Evolutionary conservation across 2,329 filamentous ascomycete genomes (phyloP).

Genomic region (Fusarium tuaranense): DNA sequence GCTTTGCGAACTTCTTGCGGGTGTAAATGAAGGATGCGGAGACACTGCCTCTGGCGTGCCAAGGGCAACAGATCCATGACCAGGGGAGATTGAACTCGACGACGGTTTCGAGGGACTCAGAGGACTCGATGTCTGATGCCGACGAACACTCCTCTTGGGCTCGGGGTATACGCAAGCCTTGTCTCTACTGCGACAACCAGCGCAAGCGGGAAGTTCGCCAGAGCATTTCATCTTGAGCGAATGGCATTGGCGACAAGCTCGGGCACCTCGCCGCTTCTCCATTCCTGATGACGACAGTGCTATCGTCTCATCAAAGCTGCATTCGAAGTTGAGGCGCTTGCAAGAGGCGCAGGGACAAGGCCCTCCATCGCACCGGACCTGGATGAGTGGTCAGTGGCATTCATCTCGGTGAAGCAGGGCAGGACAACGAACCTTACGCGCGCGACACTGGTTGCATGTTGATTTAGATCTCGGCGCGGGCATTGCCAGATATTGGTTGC

Average conservation of each 20-base stretch:
- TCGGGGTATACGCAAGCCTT: constrained; percentile 42
- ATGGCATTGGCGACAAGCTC: constrained; percentile 58
- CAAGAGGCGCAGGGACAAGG: constrained; percentile 61
- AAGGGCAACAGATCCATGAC: neutral
- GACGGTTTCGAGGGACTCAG: constrained; percentile 2
- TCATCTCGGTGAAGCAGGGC: neutral
- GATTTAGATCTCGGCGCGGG: neutral
- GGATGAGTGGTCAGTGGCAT: constrained; percentile 29
- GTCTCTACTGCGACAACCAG: constrained; percentile 1
- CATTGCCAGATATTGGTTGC: neutral
- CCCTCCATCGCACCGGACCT: constrained; percentile 62
- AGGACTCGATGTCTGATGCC: neutral
- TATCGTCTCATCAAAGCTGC: constrained; percentile 51
- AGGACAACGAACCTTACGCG: neutral
- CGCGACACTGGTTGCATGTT: neutral
- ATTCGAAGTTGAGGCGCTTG: constrained; percentile 60
- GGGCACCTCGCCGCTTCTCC: constrained; percentile 55
- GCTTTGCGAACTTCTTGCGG: neutral
- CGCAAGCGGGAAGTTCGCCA: constrained; percentile 52
- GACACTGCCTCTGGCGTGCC: neutral
- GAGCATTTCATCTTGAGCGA: constrained; percentile 60
- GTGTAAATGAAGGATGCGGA: neutral
- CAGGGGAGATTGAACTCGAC: neutral
- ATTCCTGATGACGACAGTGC: constrained; percentile 40
- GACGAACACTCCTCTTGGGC: neutral